Evolutionary conservation across 305 asterid species (phyloP), one percentile per base, ranked within the genome.

Genomic region (Rubia balearica): DNA sequence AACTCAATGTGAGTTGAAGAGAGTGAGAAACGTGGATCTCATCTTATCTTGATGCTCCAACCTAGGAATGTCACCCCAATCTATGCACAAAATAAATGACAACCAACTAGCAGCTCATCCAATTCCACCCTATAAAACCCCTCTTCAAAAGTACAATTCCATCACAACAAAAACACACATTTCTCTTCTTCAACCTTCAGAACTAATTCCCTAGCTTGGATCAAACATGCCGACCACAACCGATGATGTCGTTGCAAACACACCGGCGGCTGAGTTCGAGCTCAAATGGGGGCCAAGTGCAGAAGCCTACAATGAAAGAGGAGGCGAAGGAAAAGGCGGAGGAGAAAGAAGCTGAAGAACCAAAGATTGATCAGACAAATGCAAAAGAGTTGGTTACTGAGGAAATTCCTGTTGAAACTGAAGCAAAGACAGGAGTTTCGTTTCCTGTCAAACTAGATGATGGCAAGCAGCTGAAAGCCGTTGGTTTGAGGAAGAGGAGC

Each of bases 401-500:
- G 81, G 84, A 81, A 27, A 84, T 83, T 57, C 86, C 89, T 0
- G 85, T 75, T 61, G 87, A 84, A 68, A 76, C 80, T 48, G 96
- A 88, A 74, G 78, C 87, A 49, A 87, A 82, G 70, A 84, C 90
- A 12, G 96, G 92, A 42, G 77, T 84, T 48, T 83, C 91, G 66
- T 90, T 90, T 70, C 88, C 91, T 30, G 88, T 81, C 51, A 74
- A 19, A 78, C 69, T 88, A 77, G 82, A 68, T 9, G 86, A 84
- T 24, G 89, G 86, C 64, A 90, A 84, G 81, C 81, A 78, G 73
- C 83, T 87, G 71, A 74, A 74, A 60, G 82, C 90, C 60, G 83
- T 83, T 61, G 93, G 97, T 60, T 77, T 87, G 80, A 84, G 96
- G 80, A 88, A 88, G 88, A 90, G 83, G 78, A 88, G 91, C 83